phyloP scores from a whole-genome alignment of 768 basidiomycete genomes.

The Chiua virens region DNA sequence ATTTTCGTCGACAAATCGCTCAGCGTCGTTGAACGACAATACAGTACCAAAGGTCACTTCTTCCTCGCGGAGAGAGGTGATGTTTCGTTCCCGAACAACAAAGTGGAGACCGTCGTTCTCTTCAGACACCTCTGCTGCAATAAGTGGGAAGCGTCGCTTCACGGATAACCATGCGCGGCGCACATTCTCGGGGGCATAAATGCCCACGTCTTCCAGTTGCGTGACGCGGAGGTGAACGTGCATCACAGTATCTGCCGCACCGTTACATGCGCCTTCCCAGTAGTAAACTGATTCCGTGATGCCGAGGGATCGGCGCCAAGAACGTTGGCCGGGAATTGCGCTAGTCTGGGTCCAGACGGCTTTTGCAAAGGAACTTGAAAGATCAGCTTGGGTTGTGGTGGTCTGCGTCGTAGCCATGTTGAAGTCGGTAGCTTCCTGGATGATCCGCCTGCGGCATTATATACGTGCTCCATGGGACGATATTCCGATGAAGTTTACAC shows the following conservation, averaged over 20 bases:
- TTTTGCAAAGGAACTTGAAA: background rate
- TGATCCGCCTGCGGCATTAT: background rate
- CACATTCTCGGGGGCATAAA: slow-evolving; percentile 33
- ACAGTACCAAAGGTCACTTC: slow-evolving; percentile 41
- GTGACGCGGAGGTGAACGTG: slow-evolving; percentile 36
- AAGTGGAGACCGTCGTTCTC: slow-evolving; percentile 34
- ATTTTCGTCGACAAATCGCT: slow-evolving; percentile 30
- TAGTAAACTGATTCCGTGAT: slow-evolving; percentile 40
- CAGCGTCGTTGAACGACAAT: slow-evolving; percentile 37
- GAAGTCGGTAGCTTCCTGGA: background rate
- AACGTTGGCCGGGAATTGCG: background rate
- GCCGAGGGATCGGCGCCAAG: slow-evolving; percentile 29
- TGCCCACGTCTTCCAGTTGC: slow-evolving; percentile 12
- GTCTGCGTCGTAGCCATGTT: too few species aligned
- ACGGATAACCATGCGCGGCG: slow-evolving; percentile 43
- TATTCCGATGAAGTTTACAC: too few species aligned
- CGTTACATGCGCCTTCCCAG: slow-evolving; percentile 37
- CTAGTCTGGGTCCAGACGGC: slow-evolving; percentile 1
- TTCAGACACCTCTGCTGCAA: slow-evolving; percentile 41
- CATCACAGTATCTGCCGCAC: slow-evolving; percentile 46
- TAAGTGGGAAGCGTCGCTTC: slow-evolving; percentile 50
- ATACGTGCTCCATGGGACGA: background rate
- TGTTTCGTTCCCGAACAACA: slow-evolving; percentile 38
- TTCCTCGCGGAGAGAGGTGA: slow-evolving; percentile 19
- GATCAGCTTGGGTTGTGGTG: too few species aligned